Percentiles rank a stretch among this genome's conserved stretches.
Evolutionary conservation across 345 rosid genomes (phyloP).

Genomic region (Cardamine chenopodiifolia): DNA sequence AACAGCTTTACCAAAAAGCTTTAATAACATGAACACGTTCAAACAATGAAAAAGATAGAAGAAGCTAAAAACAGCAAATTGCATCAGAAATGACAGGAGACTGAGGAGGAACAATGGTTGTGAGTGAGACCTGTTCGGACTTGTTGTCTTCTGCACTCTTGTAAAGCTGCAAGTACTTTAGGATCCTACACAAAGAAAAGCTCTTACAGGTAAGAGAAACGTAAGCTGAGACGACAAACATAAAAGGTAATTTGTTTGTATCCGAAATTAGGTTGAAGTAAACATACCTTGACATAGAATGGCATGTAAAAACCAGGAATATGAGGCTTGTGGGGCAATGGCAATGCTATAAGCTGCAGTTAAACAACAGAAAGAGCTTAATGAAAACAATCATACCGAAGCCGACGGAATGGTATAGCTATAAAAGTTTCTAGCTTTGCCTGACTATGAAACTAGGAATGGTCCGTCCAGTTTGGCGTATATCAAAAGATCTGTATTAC

Average conservation of each 20-base stretch:
- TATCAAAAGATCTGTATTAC: neutral
- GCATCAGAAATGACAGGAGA: neutral
- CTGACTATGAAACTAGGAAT: neutral
- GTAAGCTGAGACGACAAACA: neutral
- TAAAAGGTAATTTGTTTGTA: neutral
- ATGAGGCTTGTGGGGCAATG: constrained; percentile 81
- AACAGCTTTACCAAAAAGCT: no score
- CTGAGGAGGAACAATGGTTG: no score
- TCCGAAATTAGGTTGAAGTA: neutral
- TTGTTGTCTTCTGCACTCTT: constrained; percentile 79
- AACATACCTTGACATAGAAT: constrained; percentile 77
- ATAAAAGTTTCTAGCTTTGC: constrained; percentile 12
- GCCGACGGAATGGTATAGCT: neutral
- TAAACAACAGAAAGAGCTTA: constrained; percentile 1
- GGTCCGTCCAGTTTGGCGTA: neutral
- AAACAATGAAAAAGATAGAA: neutral
- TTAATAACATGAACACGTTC: neutral
- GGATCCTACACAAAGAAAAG: constrained; percentile 61
- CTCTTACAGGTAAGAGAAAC: constrained; percentile 18
- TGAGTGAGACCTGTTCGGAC: constrained; percentile 74
- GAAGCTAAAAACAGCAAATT: neutral
- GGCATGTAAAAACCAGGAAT: constrained; percentile 97
- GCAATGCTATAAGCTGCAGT: constrained; percentile 82
- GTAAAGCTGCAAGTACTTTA: constrained; percentile 81
- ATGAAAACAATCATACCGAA: neutral